Conservation (phyloP, 2,329 filamentous ascomycete genomes). For the Podosphaera fusca region DNA sequence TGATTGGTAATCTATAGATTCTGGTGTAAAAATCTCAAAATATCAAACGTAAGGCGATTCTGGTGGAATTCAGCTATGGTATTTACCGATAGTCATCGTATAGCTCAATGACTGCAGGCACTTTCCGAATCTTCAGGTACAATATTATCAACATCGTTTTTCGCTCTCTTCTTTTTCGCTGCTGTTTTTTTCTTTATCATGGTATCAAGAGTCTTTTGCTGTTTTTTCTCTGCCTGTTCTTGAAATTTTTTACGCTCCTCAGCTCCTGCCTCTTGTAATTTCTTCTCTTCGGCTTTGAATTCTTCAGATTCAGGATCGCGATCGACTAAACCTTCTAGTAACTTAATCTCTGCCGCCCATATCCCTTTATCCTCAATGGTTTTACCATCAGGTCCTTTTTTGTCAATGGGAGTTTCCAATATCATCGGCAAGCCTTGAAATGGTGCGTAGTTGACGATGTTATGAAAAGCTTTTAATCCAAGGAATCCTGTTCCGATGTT, state of each 20-base stretch:
- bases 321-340: slow-evolving; percentile 69
- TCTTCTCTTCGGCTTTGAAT: slow-evolving; percentile 41
- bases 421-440: slow-evolving; percentile 73
- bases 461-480: slow-evolving; percentile 74
- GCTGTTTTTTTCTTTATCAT: slow-evolving; percentile 18
- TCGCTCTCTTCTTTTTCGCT: slow-evolving; percentile 18
- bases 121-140: slow-evolving; percentile 10
- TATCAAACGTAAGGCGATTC: too few relatives aligned
- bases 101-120: slow-evolving; percentile 11
- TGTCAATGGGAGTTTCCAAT: slow-evolving; percentile 83
- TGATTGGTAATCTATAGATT: too few relatives aligned
- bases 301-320: slow-evolving; percentile 56
- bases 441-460: slow-evolving; percentile 58
- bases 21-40: too few relatives aligned
- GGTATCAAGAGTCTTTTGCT: slow-evolving; percentile 20
- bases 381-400: slow-evolving; percentile 39
- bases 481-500: slow-evolving; percentile 94
- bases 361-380: slow-evolving; percentile 54
- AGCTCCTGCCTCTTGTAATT: slow-evolving; percentile 43
- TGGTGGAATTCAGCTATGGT: too few relatives aligned
- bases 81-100: too few relatives aligned
- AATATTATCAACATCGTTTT: slow-evolving; percentile 15
- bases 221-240: slow-evolving; percentile 57
- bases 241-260: slow-evolving; percentile 52
- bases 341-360: slow-evolving; percentile 87